Evolutionary conservation across 2,329 filamentous ascomycete genomes (phyloP), one percentile per base, ranked within the genome.

Genomic region (Paecilomyces dactylethromorphus): DNA sequence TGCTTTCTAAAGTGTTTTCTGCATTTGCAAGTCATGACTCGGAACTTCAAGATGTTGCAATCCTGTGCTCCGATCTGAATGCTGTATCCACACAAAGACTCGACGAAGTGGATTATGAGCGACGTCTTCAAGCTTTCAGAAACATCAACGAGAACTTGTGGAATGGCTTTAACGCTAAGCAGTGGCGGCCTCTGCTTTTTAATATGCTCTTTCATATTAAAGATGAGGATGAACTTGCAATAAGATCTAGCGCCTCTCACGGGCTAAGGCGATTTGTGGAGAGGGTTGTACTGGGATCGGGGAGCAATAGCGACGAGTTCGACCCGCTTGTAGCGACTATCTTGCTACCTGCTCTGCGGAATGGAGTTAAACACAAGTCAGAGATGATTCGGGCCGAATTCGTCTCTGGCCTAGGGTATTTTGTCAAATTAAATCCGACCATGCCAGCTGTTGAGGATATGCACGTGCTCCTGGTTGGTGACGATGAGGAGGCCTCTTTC

Each of bases 191-290:
- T 5, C 75, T 99, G 21, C 77, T 97, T 11, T 89, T 92, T 76
- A 99, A 97, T 69, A 84, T 96, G 78, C 81, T 96, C 1, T 97
- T 88, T 74, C 94, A 89, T 69, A 87, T 97, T 63, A 87, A 87
- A 64, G 86, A 93, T 63, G 88, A 91, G 58, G 91, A 96, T 62
- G 94, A 99, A 71, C 87, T 95, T 63, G 90, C 91, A 53, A 90
- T 97, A 54, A 79, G 96, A 59, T 81, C 84, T 2, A 97, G 93
- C 71, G 91, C 94, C 6, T 90, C 92, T 0, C 88, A 92, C 67
- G 85, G 86, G 5, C 77, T 99, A 45, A 89, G 89, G 66, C 84
- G 87, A 56, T 94, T 97, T 68, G 82, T 96, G 33, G 84, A 90
- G 65, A 81, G 84, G 54, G 81, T 82, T 2, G 77, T 82, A 2